Conservation (phyloP, 2,329 filamentous ascomycete genomes). For the Diplodia seriata region DNA sequence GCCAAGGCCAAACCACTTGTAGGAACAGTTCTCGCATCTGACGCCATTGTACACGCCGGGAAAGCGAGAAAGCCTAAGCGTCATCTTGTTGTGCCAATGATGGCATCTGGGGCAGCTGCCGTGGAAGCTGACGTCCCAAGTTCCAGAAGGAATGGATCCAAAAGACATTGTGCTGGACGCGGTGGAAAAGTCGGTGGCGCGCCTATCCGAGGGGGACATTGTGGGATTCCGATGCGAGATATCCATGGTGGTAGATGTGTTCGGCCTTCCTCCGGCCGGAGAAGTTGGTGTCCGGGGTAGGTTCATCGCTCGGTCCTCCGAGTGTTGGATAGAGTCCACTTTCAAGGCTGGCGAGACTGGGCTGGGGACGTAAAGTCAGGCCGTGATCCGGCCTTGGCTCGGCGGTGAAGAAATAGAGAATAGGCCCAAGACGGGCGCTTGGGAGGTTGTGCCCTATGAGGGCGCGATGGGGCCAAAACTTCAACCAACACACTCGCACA, state of each 20-base stretch:
- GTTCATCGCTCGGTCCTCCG: slow-evolving; percentile 7
- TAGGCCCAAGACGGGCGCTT: slow-evolving; percentile 11
- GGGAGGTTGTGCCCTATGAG: background rate
- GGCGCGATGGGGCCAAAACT: slow-evolving; percentile 15
- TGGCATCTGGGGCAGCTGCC: slow-evolving; percentile 34
- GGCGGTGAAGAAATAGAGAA: slow-evolving; percentile 3
- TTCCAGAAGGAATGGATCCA: slow-evolving; percentile 18
- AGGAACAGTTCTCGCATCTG: slow-evolving; percentile 33
- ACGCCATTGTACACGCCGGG: slow-evolving; percentile 33
- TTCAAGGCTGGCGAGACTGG: background rate
- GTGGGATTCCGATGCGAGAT: slow-evolving; percentile 2
- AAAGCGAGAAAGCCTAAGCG: slow-evolving; percentile 22
- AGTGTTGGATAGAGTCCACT: slow-evolving; percentile 9
- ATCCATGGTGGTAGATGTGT: slow-evolving; percentile 16
- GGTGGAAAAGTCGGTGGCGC: slow-evolving; percentile 8
- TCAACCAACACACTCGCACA: slow-evolving; percentile 1
- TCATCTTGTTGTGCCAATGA: slow-evolving; percentile 33
- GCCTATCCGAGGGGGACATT: background rate
- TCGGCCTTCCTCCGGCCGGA: background rate
- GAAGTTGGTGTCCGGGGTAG: slow-evolving; percentile 6
- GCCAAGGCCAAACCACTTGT: slow-evolving; percentile 34
- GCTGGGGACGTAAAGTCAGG: slow-evolving; percentile 1
- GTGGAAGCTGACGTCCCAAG: slow-evolving; percentile 31
- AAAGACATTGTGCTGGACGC: slow-evolving; percentile 28
- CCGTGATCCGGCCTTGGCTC: slow-evolving; percentile 18